Evolutionary conservation across 2,329 filamentous ascomycete species (phyloP), one percentile per base, ranked within the genome.

Genomic region (Penicillium hordei): DNA sequence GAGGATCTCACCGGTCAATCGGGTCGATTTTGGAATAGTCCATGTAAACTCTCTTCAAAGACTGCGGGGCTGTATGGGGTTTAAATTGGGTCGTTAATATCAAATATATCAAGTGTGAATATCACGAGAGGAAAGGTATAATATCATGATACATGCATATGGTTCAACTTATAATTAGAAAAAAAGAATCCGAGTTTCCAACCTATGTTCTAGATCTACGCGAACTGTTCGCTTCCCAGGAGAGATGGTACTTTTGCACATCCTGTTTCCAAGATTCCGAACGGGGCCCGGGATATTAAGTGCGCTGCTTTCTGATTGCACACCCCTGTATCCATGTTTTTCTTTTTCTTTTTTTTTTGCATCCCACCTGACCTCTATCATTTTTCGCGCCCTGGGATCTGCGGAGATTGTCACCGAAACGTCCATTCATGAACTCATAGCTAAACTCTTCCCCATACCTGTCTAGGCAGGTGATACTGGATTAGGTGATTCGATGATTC

Each of bases 191-290:
- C 33, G 25, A 44, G 25, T 38, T 8, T 39, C 25, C 29, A n/a
- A n/a, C 31, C 31, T 33, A 17, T 27, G 49, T 42, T 46, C 48
- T 44, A 39, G 54, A 57, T 53, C 55, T 43, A n/a, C 49, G 27
- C 54, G 48, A 57, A 52, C 38, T 45, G 23, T 38, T 48, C 29
- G 23, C 25, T 42, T 53, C 45, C n/a, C 21, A 29, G 33, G 44
- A 25, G 10, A 50, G 36, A 40, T n/a, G 12, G 55, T 57, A 57
- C 55, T 57, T 53, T 53, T 57, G 49, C 31, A 23, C 43, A 19
- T 31, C 19, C n/a, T 38, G 9, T 12, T 51, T 15, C 5, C 27
- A 52, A 45, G 15, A 42, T 40, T 48, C 39, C 50, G 39, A 44
- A 51, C 38, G 39, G 40, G 21, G 50, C 40, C 15, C 27, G 36